Percentiles rank a stretch among this genome's conserved stretches.
phyloP scores from a whole-genome alignment of 192 early-diverging fungal species.

The Mycoemilia scoparia region DNA sequence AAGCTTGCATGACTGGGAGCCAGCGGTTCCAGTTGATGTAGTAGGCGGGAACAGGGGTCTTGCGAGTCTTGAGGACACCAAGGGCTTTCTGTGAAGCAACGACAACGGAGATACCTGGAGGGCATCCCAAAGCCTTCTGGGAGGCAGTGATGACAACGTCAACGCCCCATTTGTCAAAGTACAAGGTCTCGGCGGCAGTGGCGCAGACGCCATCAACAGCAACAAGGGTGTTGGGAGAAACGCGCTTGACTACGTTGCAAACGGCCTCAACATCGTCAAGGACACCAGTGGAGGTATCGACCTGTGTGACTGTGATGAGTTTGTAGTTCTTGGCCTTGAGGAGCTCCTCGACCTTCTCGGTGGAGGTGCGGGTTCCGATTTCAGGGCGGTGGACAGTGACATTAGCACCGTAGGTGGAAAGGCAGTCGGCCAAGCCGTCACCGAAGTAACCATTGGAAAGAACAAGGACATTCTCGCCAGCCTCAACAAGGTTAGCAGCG shows the following conservation, averaged over 20 bases:
- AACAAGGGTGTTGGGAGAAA: constrained; percentile 75
- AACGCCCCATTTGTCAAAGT: constrained; percentile 79
- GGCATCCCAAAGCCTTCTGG: constrained; percentile 90
- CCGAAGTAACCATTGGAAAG: constrained; percentile 92
- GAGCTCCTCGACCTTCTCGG: constrained; percentile 45
- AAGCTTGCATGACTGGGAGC: constrained; percentile 92
- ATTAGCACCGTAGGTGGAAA: constrained; percentile 78
- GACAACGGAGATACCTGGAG: constrained; percentile 81
- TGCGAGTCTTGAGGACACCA: constrained; percentile 30
- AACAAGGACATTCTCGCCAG: constrained; percentile 72
- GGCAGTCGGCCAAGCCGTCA: constrained; percentile 80
- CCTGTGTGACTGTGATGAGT: constrained; percentile 82
- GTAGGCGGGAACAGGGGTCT: constrained; percentile 68
- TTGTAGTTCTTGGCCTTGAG: constrained; percentile 55
- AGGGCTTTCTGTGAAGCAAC: constrained; percentile 49
- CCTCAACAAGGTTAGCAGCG: constrained; percentile 76
- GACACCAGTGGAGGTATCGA: constrained; percentile 91
- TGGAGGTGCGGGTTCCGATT: constrained; percentile 47
- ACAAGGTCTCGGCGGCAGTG: constrained; percentile 80
- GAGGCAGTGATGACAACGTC: constrained; percentile 84
- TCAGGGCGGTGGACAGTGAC: constrained; percentile 52
- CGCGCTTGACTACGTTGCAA: constrained; percentile 44
- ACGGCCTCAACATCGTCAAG: constrained; percentile 66
- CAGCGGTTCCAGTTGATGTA: constrained; percentile 85
- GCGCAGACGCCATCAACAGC: constrained; percentile 93